Evolutionary conservation across 2,329 filamentous ascomycete species (phyloP), one percentile per base, ranked within the genome.

Genomic region (Fusarium cyanostomum): DNA sequence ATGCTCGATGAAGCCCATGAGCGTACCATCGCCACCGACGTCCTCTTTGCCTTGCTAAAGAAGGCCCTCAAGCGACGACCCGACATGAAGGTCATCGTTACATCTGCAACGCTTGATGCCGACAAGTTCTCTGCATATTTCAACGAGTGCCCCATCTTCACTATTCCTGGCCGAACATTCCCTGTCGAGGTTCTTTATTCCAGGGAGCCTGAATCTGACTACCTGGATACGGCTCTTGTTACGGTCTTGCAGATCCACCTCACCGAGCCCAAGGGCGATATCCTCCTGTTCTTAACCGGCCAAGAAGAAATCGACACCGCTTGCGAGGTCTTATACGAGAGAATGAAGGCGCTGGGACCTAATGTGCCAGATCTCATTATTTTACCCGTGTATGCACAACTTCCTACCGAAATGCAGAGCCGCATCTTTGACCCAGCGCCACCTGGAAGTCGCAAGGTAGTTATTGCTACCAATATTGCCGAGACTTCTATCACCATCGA

Each of bases 1-100:
- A 99, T 99, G 89, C 84, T 99, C 69, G 95, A 99, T 75, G 95
- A 99, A 74, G 95, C 95, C 5, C 95, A 99, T 86, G 95, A 99
- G 75, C 89, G 95, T 58, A 99, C 95, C 0, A 96, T 99, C 69
- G 87, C 94, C 0, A 99, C 95, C 0, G 95, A 99, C 77, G 92
- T 99, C 3, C 83, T 99, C 3, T 98, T 99, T 74, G 94, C 92
- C 1, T 78, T 99, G 55, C 80, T 99, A 43, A 99, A 99, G 78
- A 97, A 98, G 80, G 94, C 95, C 0, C 77, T 97, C 16, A 93
- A 94, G 75, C 84, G 91, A 64, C 84, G 95, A 45, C 88, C 91
- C 0, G 95, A 99, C 71, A 82, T 99, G 66, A 96, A 97, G 75
- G 82, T 99, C 41, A 98, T 99, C 71, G 93, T 98, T 60, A 99